Evolutionary conservation across 495 filamentous ascomycete genomes (phyloP), one percentile per base, ranked within the genome.

Genomic region (Hypoxylon perforatum): DNA sequence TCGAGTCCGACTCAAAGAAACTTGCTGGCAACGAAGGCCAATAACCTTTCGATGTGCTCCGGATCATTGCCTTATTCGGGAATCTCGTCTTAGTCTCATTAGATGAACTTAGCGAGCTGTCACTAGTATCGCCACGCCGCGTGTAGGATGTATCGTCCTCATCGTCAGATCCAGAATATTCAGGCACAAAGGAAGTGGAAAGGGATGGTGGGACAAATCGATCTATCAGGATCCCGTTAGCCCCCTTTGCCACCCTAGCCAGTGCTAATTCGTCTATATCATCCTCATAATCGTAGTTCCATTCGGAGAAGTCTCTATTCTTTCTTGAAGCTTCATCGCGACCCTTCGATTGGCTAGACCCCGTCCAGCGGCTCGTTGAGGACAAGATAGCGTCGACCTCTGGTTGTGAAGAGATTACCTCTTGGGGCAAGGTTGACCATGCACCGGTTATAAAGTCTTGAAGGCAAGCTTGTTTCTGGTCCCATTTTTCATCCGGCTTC

Each of bases 1-100:
- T 44, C 5, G 70, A 66, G 33, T 73, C 15, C 7, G 65, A 28
- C 46, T 77, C 75, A 50, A 78, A 77, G 51, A 72, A 72, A 9
- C 57, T 52, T 5, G 54, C 10, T 7, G 47, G 28, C n/a, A 53
- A 57, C 17, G 38, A 45, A 12, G 69, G 62, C 75, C 76, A 78
- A 15, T 21, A 44, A 21, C 70, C 73, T 3, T 44, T 19, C 36
- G 10, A 56, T 15, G 55, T 48, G 21, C 42, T 39, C 44, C 14
- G 44, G 48, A 59, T 68, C 45, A 51, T 55, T 49, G 62, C 41
- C 12, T 9, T 53, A 33, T 46, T 35, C 17, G 61, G n/a, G n/a
- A 67, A 60, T 11, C 19, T 53, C n/a, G 35, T 33, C 11, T 35
- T 15, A 17, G 39, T 12, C 4, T 28, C 48, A 28, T 58, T 38